Evolutionary conservation across 352 stramenopile genomes (phyloP).

Genomic region (Pythium folliculosum): DNA sequence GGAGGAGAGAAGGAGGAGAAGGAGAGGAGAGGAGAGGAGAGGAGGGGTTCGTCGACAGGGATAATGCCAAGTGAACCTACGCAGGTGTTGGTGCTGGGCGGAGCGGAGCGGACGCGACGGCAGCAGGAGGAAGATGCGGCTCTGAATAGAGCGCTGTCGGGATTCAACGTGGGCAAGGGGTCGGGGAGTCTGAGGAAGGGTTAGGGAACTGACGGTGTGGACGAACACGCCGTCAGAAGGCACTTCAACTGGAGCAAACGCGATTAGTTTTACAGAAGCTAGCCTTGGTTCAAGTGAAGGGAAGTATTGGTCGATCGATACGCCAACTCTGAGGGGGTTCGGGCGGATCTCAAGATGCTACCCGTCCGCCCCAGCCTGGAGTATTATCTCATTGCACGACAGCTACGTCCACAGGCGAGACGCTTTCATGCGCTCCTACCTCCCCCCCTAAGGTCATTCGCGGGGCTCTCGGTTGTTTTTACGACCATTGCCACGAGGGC

Average conservation of each 20-base stretch:
- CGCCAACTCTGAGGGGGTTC: too few species aligned
- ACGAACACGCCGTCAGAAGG: conserved; percentile 15
- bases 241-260: conserved; percentile 18
- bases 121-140: background rate
- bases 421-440: too few species aligned
- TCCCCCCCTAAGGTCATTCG: too few species aligned
- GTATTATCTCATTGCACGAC: too few species aligned
- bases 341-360: too few species aligned
- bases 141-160: conserved; percentile 24
- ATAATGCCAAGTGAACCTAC: conserved; percentile 22
- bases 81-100: background rate
- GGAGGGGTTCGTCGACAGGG: conserved; percentile 17
- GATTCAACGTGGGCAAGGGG: conserved; percentile 26
- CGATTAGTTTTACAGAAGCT: background rate
- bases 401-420: too few species aligned
- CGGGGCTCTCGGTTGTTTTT: too few species aligned
- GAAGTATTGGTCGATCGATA: too few species aligned
- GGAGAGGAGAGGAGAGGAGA: background rate
- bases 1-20: background rate
- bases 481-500: too few species aligned
- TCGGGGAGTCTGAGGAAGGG: conserved; percentile 33
- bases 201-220: conserved; percentile 1
- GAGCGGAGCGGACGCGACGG: too few species aligned
- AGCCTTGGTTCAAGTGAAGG: background rate
- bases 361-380: too few species aligned